Evolutionary conservation across 1,284 basidiomycete species (phyloP).

Genomic region (Ceratobasidium theobromae): DNA sequence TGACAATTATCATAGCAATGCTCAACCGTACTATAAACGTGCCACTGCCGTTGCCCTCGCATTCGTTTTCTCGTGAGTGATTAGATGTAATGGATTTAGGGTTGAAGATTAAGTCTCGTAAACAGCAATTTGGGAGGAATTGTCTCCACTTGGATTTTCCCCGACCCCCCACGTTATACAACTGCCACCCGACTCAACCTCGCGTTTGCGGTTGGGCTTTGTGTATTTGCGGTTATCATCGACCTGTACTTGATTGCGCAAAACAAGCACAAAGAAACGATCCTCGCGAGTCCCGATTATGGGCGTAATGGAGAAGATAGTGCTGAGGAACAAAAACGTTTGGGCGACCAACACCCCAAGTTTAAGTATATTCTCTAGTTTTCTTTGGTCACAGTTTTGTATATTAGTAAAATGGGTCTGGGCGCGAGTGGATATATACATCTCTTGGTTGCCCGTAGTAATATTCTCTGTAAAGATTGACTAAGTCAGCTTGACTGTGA

Average conservation of each 20-base stretch:
- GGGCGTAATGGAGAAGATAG: constrained; percentile 28
- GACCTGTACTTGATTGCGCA: constrained; percentile 35
- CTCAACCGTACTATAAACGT: constrained; percentile 36
- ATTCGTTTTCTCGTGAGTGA: constrained; percentile 30
- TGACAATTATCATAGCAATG: constrained; percentile 23
- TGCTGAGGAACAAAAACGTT: constrained; percentile 14
- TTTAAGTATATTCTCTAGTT: constrained; percentile 31
- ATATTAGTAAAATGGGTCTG: background rate
- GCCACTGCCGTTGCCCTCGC: constrained; percentile 38
- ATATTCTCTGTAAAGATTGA: background rate
- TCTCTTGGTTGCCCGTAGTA: too few relatives aligned
- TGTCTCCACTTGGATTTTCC: constrained; percentile 34
- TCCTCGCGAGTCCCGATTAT: constrained; percentile 17
- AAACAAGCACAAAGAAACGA: constrained; percentile 34
- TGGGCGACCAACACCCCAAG: constrained; percentile 32
- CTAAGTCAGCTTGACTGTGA: too few relatives aligned
- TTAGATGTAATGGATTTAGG: background rate
- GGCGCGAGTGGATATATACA: background rate
- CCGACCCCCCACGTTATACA: constrained; percentile 28
- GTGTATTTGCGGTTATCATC: constrained; percentile 35
- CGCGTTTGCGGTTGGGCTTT: constrained; percentile 27
- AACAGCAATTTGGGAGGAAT: constrained; percentile 27
- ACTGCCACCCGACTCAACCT: constrained; percentile 31
- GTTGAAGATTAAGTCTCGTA: background rate
- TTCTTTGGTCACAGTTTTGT: background rate